Base-by-base conservation (phyloP, 2,329 filamentous ascomycete species). In the Fonsecaea nubica region DNA sequence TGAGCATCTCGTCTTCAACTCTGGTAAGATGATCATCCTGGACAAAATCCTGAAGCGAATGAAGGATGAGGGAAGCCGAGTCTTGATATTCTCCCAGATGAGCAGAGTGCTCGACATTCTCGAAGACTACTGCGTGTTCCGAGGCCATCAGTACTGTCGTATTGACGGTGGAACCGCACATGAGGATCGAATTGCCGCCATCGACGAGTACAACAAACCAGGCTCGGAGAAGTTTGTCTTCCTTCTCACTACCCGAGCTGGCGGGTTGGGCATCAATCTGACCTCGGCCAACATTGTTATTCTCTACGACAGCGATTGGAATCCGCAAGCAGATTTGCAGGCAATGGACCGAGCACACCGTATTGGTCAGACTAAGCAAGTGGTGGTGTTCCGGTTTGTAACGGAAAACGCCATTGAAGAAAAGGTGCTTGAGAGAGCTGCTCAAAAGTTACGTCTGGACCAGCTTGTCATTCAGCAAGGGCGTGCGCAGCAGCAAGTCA, bases 41-140 rank as follows among this genome's bases (percentile, higher is more conserved):
- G 95, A 99, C 82, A 96, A 92, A 80, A 87, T 99, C 10, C 84
- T 99, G 57, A 89, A 86, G 74, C 88, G 93, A 55, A 87, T 99
- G 82, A 86, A 93, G 78, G 87, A 86, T 55, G 90, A 97, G 76
- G 95, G 93, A 50, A 98, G 93, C 76, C 88, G 95, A 71, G 93
- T 99, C n/a, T 86, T 99, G 63, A 98, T 99, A 73, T 99, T 99
- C 82, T 99, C 95, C 0, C 95, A 99, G 76, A 99, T 99, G 95
- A 97, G 93, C 75, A 92, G 95, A 86, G 85, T 97, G 45, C 83
- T 99, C 50, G 95, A 99, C 76, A 99, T 99, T 61, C 85, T 99
- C 15, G 95, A 99, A 77, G 95, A 99, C 77, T 99, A 99, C 79
- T 98, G 94, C 71, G 93, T 98, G 53, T 97, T 99, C 84, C 87